A percentile compares a stretch with the other conserved stretches of the same genome.
Conservation (phyloP, 305 asterid species). For the Rubia occidens region DNA sequence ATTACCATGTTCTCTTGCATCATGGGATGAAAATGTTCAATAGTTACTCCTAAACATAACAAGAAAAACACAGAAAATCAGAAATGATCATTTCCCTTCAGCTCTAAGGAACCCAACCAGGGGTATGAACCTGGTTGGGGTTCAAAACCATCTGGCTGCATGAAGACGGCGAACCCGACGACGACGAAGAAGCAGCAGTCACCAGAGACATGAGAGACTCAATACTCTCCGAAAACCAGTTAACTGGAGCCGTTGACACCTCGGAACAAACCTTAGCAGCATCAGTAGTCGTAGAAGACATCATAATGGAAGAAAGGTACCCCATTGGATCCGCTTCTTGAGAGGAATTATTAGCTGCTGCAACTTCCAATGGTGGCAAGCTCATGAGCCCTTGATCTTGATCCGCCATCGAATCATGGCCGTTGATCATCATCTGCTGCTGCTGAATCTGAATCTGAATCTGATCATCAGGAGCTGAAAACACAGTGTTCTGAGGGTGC, state of each 20-base stretch:
- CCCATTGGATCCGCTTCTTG: slow-evolving; percentile 15
- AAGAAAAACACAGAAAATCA: neutral
- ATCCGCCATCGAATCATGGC: no score
- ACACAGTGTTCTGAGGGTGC: neutral
- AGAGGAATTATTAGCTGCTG: neutral
- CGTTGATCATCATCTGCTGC: no score
- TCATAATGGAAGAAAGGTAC: slow-evolving; percentile 14
- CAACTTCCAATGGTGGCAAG: neutral
- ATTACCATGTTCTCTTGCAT: slow-evolving; percentile 5
- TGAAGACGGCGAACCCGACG: slow-evolving; percentile 11
- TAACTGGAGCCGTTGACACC: neutral
- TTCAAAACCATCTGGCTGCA: slow-evolving; percentile 19
- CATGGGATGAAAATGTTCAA: neutral
- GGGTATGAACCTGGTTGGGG: slow-evolving; percentile 15
- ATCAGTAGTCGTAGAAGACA: neutral
- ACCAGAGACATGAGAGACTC: slow-evolving; percentile 31
- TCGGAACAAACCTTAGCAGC: neutral
- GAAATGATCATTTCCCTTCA: neutral
- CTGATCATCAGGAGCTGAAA: neutral
- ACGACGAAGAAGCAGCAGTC: slow-evolving; percentile 16
- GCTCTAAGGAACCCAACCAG: slow-evolving; percentile 26
- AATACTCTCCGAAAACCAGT: slow-evolving; percentile 15
- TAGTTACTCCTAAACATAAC: neutral
- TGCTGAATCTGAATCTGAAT: neutral
- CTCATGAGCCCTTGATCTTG: no score